Evolutionary conservation across 2,329 filamentous ascomycete species (phyloP).

Genomic region (Cytospora chrysosperma): DNA sequence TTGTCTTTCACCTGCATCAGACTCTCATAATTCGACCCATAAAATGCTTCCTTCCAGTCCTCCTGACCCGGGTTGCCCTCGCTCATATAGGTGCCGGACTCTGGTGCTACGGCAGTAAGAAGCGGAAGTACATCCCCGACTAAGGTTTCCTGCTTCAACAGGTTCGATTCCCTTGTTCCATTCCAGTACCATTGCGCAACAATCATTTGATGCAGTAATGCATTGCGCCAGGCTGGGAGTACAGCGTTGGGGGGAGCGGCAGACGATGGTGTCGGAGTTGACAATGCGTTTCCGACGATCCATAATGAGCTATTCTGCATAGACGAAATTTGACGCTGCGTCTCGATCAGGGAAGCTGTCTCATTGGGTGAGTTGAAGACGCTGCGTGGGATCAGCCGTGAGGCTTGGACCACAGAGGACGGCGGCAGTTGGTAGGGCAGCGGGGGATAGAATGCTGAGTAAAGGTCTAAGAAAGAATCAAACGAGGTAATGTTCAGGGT

Average conservation of each 20-base stretch:
- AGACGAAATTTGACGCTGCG: conserved; percentile 24
- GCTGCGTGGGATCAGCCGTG: conserved; percentile 35
- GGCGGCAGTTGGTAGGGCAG: not conserved
- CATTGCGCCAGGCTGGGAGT: conserved; percentile 37
- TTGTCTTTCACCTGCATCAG: conserved; percentile 32
- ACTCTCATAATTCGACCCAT: conserved; percentile 31
- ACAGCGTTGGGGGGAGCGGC: conserved; percentile 38
- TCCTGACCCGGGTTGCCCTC: conserved; percentile 35
- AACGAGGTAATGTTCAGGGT: conserved; percentile 3
- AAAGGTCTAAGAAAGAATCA: not conserved
- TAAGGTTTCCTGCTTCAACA: conserved; percentile 31
- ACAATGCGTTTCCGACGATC: not conserved
- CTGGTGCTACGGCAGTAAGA: conserved; percentile 27
- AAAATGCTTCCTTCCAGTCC: conserved; percentile 32
- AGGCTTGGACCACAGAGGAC: conserved; percentile 6
- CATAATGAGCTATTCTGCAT: conserved; percentile 30
- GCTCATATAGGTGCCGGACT: conserved; percentile 30
- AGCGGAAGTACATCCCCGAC: conserved; percentile 33
- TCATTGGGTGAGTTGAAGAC: conserved; percentile 33
- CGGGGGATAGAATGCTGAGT: not conserved
- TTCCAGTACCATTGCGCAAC: conserved; percentile 30
- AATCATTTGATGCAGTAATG: conserved; percentile 35
- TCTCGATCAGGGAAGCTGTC: conserved; percentile 27
- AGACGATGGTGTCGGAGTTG: conserved; percentile 23
- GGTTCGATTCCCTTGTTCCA: conserved; percentile 23